Evolutionary conservation across 768 basidiomycete species (phyloP).

Genomic region (Collybiopsis luxurians): DNA sequence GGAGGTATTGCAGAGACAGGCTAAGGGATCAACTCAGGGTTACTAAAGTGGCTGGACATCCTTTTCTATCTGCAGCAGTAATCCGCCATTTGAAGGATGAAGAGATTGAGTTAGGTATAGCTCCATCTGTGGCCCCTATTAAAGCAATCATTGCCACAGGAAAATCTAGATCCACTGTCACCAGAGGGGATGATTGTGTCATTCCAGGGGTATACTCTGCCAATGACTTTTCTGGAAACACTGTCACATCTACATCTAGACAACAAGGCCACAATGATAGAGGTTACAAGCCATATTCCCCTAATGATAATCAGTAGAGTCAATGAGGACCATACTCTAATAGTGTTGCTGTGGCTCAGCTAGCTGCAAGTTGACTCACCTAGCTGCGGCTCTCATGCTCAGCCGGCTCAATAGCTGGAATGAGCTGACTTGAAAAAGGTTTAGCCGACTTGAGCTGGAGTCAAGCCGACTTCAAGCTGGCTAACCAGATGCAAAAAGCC

Average conservation of each 20-base stretch:
- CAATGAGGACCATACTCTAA: not conserved
- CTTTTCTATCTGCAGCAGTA: not conserved
- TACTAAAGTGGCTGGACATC: not conserved
- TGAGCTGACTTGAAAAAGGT: no score
- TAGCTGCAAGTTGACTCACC: no score
- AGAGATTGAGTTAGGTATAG: not conserved
- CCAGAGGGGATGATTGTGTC: not conserved
- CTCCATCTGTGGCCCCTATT: not conserved
- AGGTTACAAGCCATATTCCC: not conserved
- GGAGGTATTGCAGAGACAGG: not conserved
- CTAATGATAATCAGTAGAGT: not conserved
- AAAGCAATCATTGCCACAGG: not conserved
- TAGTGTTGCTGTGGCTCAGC: no score
- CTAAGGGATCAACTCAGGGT: not conserved
- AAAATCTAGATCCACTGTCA: not conserved
- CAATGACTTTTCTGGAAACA: no score
- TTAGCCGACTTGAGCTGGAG: no score
- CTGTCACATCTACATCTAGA: no score
- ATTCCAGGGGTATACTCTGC: no score
- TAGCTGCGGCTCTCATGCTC: no score
- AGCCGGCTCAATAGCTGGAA: no score
- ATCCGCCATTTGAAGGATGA: not conserved
- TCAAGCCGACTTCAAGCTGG: no score
- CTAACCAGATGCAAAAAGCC: no score
- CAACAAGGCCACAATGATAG: not conserved